Evolutionary conservation across 305 asterid genomes (phyloP).

Genomic region (Fraxinus latifolia): DNA sequence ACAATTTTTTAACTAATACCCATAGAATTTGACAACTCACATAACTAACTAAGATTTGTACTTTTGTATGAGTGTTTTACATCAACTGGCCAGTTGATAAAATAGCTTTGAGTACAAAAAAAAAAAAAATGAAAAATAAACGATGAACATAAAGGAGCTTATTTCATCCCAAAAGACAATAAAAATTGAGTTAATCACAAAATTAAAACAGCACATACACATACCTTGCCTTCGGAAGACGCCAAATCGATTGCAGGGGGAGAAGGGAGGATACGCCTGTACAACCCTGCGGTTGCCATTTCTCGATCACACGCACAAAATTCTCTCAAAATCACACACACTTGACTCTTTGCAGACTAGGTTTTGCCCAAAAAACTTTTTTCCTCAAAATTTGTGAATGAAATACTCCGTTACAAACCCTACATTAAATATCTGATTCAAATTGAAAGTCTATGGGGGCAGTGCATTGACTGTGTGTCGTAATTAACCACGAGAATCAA

Average conservation of each 20-base stretch:
- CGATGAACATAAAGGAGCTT: neutral
- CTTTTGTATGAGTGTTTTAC: neutral
- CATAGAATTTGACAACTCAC: neutral
- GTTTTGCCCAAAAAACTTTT: neutral
- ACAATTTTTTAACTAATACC: neutral
- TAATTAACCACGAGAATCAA: neutral
- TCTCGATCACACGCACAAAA: neutral
- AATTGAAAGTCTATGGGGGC: neutral
- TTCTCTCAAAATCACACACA: neutral
- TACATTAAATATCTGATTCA: neutral
- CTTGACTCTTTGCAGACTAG: neutral
- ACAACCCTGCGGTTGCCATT: conserved; percentile 83
- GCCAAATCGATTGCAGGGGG: conserved; percentile 93
- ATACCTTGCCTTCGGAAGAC: conserved; percentile 84
- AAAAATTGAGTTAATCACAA: neutral
- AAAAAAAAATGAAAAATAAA: neutral
- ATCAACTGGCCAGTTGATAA: no score
- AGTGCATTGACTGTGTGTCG: neutral
- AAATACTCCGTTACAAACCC: neutral
- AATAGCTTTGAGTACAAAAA: neutral
- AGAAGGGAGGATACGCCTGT: conserved; percentile 86
- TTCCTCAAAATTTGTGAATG: neutral
- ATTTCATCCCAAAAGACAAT: neutral
- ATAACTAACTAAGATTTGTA: neutral
- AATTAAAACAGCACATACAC: neutral